Conservation (phyloP, 140 eudicot species). For the Stevia rebaudiana region DNA sequence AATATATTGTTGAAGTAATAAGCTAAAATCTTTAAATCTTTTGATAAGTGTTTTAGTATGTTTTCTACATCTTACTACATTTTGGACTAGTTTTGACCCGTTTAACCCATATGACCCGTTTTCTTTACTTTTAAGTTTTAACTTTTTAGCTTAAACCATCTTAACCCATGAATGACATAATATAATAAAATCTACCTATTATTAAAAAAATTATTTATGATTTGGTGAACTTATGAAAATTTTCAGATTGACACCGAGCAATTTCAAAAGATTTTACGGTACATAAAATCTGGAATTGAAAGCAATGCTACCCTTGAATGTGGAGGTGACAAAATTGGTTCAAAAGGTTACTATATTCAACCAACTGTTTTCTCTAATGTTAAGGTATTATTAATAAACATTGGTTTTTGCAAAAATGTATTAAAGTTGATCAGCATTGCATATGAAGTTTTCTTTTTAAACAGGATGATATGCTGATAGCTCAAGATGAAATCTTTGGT, state of each 20-base stretch:
- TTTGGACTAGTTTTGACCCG: neutral
- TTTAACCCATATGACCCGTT: neutral
- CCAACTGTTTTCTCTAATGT: constrained; percentile 95
- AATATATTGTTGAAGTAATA: neutral
- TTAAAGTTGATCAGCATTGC: neutral
- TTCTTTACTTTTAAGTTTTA: neutral
- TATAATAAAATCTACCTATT: neutral
- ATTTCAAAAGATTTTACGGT: constrained; percentile 59
- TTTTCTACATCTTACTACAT: neutral
- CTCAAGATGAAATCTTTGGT: constrained; percentile 88
- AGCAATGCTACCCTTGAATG: constrained; percentile 88
- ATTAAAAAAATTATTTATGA: no score
- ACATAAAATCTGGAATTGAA: constrained; percentile 66
- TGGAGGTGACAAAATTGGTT: constrained; percentile 78
- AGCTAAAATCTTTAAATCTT: neutral
- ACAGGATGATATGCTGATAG: constrained; percentile 90
- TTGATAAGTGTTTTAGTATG: neutral
- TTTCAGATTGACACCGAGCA: constrained; percentile 74
- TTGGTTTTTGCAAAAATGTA: neutral
- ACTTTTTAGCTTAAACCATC: neutral
- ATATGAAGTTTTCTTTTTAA: neutral
- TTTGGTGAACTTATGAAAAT: no score
- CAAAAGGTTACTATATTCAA: constrained; percentile 77
- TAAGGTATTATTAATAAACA: constrained; percentile 40
- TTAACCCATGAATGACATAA: neutral